A percentile compares a stretch with the other conserved stretches of the same genome.
Evolutionary conservation across 192 early-diverging fungal species (phyloP).

Genomic region (Backusella liffmaniae): DNA sequence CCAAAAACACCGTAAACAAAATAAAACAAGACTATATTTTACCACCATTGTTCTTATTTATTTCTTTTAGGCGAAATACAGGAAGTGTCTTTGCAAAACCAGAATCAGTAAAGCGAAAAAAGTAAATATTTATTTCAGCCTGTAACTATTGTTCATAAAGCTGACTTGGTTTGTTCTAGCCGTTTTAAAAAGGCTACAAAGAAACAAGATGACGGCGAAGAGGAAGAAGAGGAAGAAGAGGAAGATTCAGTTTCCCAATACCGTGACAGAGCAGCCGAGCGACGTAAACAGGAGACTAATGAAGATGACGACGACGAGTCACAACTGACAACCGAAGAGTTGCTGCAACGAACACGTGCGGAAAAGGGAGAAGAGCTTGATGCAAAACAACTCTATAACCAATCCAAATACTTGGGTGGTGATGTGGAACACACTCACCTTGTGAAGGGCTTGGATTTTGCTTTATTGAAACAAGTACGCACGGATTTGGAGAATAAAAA

Average conservation of each 20-base stretch:
- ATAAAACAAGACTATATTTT: neutral
- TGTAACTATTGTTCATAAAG: neutral
- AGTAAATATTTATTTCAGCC: conserved; percentile 30
- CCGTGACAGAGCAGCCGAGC: conserved; percentile 91
- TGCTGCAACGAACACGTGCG: conserved; percentile 47
- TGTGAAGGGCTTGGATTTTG: conserved; percentile 90
- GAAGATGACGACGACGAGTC: conserved; percentile 77
- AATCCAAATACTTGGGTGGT: conserved; percentile 89
- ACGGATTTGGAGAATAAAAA: conserved; percentile 47
- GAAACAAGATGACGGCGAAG: conserved; percentile 19
- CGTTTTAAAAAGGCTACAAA: conserved; percentile 13
- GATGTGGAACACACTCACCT: conserved; percentile 86
- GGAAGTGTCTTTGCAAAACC: conserved; percentile 47
- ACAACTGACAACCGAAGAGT: conserved; percentile 61
- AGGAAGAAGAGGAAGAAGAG: conserved; percentile 6
- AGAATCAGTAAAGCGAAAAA: conserved; percentile 41
- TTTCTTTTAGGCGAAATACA: conserved; percentile 27
- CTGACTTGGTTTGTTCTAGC: neutral
- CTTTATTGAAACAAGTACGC: conserved; percentile 73
- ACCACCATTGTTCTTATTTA: neutral
- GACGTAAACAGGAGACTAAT: conserved; percentile 48
- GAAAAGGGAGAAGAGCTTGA: conserved; percentile 43
- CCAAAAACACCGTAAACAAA: conserved; percentile 37
- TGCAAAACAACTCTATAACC: conserved; percentile 60
- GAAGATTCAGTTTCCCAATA: conserved; percentile 47